These are phyloP conservation scores for Deakozyma indianensis DNA, from an alignment of 805 yeast genomes.

Conservation along the genomic window DNA sequence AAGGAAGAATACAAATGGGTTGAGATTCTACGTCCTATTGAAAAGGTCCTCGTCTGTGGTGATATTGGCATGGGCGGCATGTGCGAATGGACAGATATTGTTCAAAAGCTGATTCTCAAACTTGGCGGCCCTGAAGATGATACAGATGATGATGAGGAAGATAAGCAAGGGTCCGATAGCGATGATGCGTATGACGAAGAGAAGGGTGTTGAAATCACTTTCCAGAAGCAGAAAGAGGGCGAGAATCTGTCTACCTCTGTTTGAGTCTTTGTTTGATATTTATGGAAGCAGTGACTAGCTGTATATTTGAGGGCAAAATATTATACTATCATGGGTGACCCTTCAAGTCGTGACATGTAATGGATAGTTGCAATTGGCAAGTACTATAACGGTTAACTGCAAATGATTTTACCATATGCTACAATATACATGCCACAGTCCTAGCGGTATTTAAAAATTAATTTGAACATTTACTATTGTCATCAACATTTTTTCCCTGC, in stretches of 20 bases:
- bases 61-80: conserved; percentile 98
- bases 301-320: too few species aligned
- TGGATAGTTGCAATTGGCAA: too few species aligned
- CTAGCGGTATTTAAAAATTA: too few species aligned
- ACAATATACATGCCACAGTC: too few species aligned
- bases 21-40: conserved; percentile 84
- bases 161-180: conserved; percentile 17
- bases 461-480: too few species aligned
- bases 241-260: background rate
- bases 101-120: conserved; percentile 52
- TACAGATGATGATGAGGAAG: conserved; percentile 24
- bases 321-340: too few species aligned
- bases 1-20: conserved; percentile 87
- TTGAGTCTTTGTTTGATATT: too few species aligned
- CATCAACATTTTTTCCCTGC: too few species aligned
- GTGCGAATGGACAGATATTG: conserved; percentile 94
- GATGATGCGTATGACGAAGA: conserved; percentile 34
- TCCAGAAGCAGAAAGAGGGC: background rate
- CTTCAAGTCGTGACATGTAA: too few species aligned
- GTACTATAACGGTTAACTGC: too few species aligned
- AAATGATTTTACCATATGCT: too few species aligned
- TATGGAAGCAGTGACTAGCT: too few species aligned
- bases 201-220: conserved; percentile 1
- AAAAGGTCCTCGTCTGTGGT: conserved; percentile 86
- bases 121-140: conserved; percentile 26